Evolutionary conservation across 2,329 filamentous ascomycete species (phyloP), one percentile per base, ranked within the genome.

Genomic region (Cercospora canescens): DNA sequence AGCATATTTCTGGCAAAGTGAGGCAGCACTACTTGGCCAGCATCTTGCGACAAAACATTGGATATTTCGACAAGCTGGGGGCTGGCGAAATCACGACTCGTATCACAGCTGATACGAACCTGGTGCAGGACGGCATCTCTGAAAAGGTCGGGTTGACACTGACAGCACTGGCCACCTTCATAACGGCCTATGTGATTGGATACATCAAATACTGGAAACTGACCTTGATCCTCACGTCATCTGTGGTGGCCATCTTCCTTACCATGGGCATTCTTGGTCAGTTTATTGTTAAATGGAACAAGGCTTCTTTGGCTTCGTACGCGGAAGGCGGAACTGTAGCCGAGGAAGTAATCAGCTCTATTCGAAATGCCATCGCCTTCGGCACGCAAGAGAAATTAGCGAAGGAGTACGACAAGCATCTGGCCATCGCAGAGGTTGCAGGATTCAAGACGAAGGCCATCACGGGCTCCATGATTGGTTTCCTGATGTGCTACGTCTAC

Each of bases 131-230:
- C 71, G 94, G 93, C 64, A 93, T 99, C 54, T 96, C 92, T 0
- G 92, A 96, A 78, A 97, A 97, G 81, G 86, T 96, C 52, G 89
- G 88, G 14, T 81, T 97, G 69, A 93, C 92, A 0, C 77, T 96
- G 63, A 88, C 89, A 14, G 91, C 92, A 12, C 58, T 93, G 4
- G 88, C 93, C 1, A 94, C 92, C 8, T 98, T 98, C 75, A 81
- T 96, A 63, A 89, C 94, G 0, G 93, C 93, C 16, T 97, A 97
- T 71, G 83, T 97, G 63, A 94, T 99, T 70, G 93, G 91, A 2
- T 98, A 97, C 77, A 80, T 94, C 79, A 91, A 92, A 74, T 96
- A 91, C 79, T 97, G 94, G 92, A 97, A 95, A 79, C 83, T 98
- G 69, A 95, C 95, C 0, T 81, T 97, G 60, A 97, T 99, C 71